Conservation (phyloP, 1,284 basidiomycete genomes). For the Prillingera fragicola region DNA sequence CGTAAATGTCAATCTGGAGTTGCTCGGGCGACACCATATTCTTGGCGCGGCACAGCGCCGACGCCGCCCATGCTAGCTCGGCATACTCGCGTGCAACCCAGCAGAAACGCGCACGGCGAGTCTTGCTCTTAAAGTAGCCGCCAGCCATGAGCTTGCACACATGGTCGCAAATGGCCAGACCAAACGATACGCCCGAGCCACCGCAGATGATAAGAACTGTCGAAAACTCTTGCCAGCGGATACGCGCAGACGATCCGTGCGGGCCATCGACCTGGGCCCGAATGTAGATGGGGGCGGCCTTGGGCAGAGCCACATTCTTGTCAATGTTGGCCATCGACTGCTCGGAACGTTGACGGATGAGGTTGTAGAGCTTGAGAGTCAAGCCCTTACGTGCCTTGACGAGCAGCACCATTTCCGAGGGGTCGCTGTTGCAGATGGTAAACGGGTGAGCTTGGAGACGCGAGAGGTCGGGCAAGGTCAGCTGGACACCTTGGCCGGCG, state of each 20-base stretch:
- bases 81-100: constrained; percentile 79
- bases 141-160: constrained; percentile 59
- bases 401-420: constrained; percentile 63
- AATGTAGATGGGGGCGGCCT: constrained; percentile 43
- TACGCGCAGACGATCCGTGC: constrained; percentile 66
- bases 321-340: constrained; percentile 4
- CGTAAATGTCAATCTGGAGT: constrained; percentile 72
- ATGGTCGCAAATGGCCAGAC: constrained; percentile 65
- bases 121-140: constrained; percentile 51
- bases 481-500: constrained; percentile 60
- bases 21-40: constrained; percentile 57
- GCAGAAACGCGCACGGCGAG: constrained; percentile 65
- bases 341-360: constrained; percentile 46
- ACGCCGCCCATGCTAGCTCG: constrained; percentile 78
- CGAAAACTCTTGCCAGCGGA: constrained; percentile 61
- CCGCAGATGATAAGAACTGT: constrained; percentile 67
- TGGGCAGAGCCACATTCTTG: constrained; percentile 21
- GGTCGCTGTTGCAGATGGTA: constrained; percentile 66
- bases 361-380: constrained; percentile 67
- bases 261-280: constrained; percentile 69
- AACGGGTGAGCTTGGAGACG: constrained; percentile 72
- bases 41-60: constrained; percentile 62
- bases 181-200: constrained; percentile 75
- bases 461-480: constrained; percentile 66
- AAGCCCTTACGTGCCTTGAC: constrained; percentile 72